Evolutionary conservation across 2,329 filamentous ascomycete genomes (phyloP).

Genomic region (Knufia petricola): DNA sequence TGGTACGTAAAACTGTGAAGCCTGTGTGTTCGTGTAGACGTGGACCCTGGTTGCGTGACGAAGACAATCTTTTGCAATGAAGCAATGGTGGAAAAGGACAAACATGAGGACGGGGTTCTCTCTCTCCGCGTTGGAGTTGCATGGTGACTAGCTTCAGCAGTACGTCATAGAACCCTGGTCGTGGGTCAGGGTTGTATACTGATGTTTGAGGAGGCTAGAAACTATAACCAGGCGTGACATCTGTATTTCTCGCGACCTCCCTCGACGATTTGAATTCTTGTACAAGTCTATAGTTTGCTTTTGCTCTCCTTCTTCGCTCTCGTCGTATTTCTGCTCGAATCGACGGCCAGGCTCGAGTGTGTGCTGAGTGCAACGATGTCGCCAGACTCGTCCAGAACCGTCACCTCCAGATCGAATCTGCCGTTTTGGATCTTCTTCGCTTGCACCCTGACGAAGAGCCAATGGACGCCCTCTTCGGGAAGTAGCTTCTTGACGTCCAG

Average conservation of each 20-base stretch:
- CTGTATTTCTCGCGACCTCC: background rate
- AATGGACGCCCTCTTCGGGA: constrained; percentile 58
- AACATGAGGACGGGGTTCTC: too few species aligned
- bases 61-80: too few species aligned
- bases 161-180: background rate
- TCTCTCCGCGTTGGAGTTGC: background rate
- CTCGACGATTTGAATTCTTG: constrained; percentile 13
- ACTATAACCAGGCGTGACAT: background rate
- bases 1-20: too few species aligned
- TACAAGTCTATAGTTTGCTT: constrained; percentile 14
- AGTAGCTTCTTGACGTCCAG: constrained; percentile 67
- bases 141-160: background rate
- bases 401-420: constrained; percentile 63
- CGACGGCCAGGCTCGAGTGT: constrained; percentile 57
- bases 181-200: background rate
- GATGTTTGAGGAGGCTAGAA: background rate
- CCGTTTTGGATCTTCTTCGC: constrained; percentile 62
- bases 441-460: constrained; percentile 57
- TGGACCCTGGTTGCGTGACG: too few species aligned
- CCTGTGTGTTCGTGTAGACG: too few species aligned
- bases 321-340: constrained; percentile 54
- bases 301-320: constrained; percentile 32
- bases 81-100: background rate
- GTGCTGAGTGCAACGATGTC: constrained; percentile 59
- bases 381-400: constrained; percentile 53